Base-by-base conservation (phyloP, 305 asterid species). In the Fraxinus latifolia region DNA sequence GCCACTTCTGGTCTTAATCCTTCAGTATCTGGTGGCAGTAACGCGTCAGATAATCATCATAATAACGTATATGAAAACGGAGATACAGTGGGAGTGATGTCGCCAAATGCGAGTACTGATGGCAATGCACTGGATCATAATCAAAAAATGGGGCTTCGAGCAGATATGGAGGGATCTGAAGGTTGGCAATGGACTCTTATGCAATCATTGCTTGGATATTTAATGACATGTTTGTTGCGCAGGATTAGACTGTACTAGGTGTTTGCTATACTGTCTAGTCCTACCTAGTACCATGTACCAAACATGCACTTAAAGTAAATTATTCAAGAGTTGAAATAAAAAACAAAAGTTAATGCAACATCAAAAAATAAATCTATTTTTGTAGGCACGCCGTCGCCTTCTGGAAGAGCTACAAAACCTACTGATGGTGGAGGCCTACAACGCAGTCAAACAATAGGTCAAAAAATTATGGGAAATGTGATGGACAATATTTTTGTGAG, bases 391-490 rank as follows among this genome's bases (percentile, higher is more conserved):
- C 91, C 97, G 79, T 93, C 99, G 74, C 97, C 98, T 58, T 92
- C 98, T 83, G 95, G 95, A 68, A 90, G 86, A 86, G 86, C 77
- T 77, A 85, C 86, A 71, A 90, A 89, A 84, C 79, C 93, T 89
- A 74, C 86, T 74, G 93, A 87, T 76, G 83, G 79, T 32, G 94
- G 81, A 87, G 91, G 89, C 76, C 82, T 93, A 79, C 97, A 91
- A 82, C 94, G 93, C 80, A 93, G 74, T 91, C 99, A 96, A 89
- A 94, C 99, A 81, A 81, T 96, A 58, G 98, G 99, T 79, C 99
- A 94, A 87, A 94, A 91, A 79, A 84, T 96, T 82, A 96, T 96
- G 98, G 98, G 95, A 76, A 94, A 93, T 89, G 88, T 93, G 98
- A 93, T 91, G 98, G 98, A 95, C 82, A 95, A 92, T 84, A 77